Conservation (phyloP, 805 yeast species). For the Tetrapisispora taiwanensis region DNA sequence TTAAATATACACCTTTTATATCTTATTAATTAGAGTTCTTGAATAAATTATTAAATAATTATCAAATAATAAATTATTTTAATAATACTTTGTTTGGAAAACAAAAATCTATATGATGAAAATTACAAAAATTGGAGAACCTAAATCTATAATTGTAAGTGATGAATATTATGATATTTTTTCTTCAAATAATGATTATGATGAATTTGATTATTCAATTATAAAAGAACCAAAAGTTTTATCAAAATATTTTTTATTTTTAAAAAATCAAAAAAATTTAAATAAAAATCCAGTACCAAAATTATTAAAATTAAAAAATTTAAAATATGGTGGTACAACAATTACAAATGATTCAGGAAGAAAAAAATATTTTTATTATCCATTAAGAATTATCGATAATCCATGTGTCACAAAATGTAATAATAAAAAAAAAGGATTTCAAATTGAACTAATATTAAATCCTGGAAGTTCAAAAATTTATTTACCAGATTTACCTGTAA, state of each 20-base stretch:
- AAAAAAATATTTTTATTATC: slow-evolving; percentile 12
- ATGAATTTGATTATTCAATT: background rate
- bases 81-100: too few species aligned
- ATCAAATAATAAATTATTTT: too few species aligned
- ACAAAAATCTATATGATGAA: too few species aligned
- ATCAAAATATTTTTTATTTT: slow-evolving; percentile 1
- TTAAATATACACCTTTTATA: too few species aligned
- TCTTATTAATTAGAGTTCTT: too few species aligned
- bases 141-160: background rate
- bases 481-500: slow-evolving; percentile 10
- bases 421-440: slow-evolving; percentile 8
- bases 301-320: slow-evolving; percentile 7
- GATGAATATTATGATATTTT: slow-evolving; percentile 1
- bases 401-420: slow-evolving; percentile 8
- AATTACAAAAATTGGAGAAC: slow-evolving; percentile 1
- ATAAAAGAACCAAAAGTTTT: slow-evolving; percentile 1
- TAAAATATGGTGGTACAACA: slow-evolving; percentile 16
- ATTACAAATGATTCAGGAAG: slow-evolving; percentile 12
- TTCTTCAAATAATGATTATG: background rate
- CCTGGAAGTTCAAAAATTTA: slow-evolving; percentile 7
- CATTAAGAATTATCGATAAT: slow-evolving; percentile 8
- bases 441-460: slow-evolving; percentile 9
- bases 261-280: background rate
- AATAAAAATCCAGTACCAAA: slow-evolving; percentile 1
- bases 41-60: too few species aligned